Conservation (phyloP, 495 filamentous ascomycete genomes). For the Aspergillus baeticus region DNA sequence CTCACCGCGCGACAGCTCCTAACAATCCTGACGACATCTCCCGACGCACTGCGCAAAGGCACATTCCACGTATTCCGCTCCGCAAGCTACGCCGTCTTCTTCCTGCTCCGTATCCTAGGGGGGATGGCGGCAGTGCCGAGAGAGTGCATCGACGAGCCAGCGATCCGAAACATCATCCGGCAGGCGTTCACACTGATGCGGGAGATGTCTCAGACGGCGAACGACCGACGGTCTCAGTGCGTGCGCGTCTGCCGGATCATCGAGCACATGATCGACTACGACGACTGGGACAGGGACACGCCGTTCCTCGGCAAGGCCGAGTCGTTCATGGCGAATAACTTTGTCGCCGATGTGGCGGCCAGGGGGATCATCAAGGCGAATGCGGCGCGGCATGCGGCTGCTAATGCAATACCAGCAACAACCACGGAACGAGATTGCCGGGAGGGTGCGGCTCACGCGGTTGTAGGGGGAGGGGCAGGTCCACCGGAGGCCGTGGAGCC, state of each 20-base stretch:
- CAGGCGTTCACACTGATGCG: neutral
- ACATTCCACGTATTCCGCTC: neutral
- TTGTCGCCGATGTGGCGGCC: constrained; percentile 1
- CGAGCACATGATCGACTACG: neutral
- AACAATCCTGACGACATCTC: neutral
- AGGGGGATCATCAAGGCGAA: neutral
- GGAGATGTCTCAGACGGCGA: neutral
- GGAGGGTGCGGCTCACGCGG: neutral
- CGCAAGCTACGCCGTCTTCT: neutral
- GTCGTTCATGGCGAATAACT: neutral
- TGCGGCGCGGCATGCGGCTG: neutral
- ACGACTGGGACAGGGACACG: neutral
- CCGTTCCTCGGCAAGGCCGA: neutral
- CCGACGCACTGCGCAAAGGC: neutral
- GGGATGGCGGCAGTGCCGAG: neutral
- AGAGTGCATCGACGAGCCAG: neutral
- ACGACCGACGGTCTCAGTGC: neutral
- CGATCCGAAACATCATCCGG: neutral
- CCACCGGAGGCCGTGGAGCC: neutral
- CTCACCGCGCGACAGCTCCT: neutral
- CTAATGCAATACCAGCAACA: too few relatives aligned
- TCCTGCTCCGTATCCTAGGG: neutral
- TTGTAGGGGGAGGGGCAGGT: too few relatives aligned
- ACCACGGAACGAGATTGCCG: neutral
- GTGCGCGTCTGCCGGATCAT: neutral